Evolutionary conservation across 1,284 basidiomycete genomes (phyloP).

Genomic region (Puccinia novopanici): DNA sequence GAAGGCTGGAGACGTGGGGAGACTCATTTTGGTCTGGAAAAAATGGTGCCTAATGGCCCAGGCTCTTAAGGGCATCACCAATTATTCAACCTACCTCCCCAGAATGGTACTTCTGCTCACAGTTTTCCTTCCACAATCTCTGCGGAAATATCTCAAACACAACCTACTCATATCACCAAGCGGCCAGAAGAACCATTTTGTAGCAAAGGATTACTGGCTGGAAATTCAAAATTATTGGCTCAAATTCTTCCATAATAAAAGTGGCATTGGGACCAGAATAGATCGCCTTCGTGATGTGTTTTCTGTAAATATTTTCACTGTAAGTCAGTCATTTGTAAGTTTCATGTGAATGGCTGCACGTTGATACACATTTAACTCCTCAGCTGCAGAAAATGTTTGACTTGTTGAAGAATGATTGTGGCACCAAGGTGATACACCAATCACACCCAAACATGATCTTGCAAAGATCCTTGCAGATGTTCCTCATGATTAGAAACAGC

Average conservation of each 20-base stretch:
- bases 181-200: background rate
- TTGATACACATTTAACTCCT: background rate
- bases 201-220: constrained; percentile 39
- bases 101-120: background rate
- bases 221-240: too few species aligned
- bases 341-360: background rate
- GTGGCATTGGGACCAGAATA: background rate
- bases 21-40: constrained; percentile 21
- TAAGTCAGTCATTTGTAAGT: background rate
- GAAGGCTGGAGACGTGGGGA: constrained; percentile 23
- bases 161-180: constrained; percentile 11
- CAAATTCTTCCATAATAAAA: constrained; percentile 20
- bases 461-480: background rate
- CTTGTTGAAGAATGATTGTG: background rate
- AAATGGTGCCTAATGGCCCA: constrained; percentile 27
- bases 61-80: background rate
- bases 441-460: background rate
- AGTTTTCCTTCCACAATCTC: background rate
- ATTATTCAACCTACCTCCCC: constrained; percentile 27
- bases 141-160: constrained; percentile 21
- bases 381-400: constrained; percentile 8
- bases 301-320: constrained; percentile 16
- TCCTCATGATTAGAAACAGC: background rate
- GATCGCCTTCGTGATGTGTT: constrained; percentile 9
- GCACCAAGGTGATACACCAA: background rate